Evolutionary conservation across 2,329 filamentous ascomycete genomes (phyloP).

Genomic region (Xylariomycetidae sp.): DNA sequence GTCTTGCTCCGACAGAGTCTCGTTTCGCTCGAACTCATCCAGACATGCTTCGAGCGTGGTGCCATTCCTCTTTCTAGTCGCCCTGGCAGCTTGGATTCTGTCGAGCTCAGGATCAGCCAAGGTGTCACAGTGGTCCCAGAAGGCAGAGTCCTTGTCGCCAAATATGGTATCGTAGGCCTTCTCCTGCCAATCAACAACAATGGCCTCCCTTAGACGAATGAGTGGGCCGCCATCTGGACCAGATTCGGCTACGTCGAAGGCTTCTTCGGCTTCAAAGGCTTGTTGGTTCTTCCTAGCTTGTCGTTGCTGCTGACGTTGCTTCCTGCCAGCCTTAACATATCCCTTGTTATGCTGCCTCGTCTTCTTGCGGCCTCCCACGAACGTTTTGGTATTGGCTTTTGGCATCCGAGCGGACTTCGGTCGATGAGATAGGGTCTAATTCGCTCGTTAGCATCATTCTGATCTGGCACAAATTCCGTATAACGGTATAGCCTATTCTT

Average conservation of each 20-base stretch:
- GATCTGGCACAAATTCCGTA: too few relatives aligned
- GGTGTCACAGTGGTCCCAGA: constrained; percentile 48
- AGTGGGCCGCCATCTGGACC: constrained; percentile 53
- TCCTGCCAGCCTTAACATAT: constrained; percentile 47
- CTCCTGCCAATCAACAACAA: constrained; percentile 81
- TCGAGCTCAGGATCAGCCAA: constrained; percentile 61
- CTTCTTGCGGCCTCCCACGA: constrained; percentile 43
- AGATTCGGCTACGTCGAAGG: constrained; percentile 29
- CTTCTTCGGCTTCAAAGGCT: constrained; percentile 14
- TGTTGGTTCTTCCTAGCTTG: constrained; percentile 20
- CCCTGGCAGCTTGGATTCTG: constrained; percentile 58
- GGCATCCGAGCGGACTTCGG: constrained; percentile 8
- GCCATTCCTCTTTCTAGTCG: constrained; percentile 65
- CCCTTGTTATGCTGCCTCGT: constrained; percentile 37
- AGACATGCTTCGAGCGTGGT: constrained; percentile 87
- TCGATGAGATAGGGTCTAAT: constrained; percentile 12
- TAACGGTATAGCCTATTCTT: too few relatives aligned
- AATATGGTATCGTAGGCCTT: constrained; percentile 71
- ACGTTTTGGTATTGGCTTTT: constrained; percentile 12
- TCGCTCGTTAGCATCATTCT: too few relatives aligned
- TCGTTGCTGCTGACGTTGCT: constrained; percentile 23
- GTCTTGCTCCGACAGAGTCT: constrained; percentile 90
- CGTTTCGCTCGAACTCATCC: constrained; percentile 89
- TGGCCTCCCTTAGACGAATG: constrained; percentile 75
- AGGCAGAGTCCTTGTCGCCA: constrained; percentile 49